Evolutionary conservation across 1,284 basidiomycete genomes (phyloP), one percentile per base, ranked within the genome.

Genomic region (Moesziomyces globuligerus): DNA sequence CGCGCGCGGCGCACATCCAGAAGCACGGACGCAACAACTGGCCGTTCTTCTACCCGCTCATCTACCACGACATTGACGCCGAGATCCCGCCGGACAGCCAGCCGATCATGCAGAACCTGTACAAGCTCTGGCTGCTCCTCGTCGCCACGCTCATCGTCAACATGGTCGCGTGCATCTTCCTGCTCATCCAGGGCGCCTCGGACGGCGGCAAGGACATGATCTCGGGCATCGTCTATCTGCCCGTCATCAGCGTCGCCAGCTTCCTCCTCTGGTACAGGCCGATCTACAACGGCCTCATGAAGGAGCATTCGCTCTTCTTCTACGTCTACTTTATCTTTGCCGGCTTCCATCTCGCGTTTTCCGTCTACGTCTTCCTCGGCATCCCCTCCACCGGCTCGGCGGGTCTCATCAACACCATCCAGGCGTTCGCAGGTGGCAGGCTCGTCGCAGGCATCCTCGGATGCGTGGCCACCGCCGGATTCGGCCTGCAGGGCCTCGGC

Each of bases 211-310:
- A 88, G 74, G 92, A 93, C 82, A 85, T 93, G 49, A 89, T 94
- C 72, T 56, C 55, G 20, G 64, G 65, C 29, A 88, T 75, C 80
- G 92, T 93, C 54, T 96, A 97, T 82, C 72, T 94, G 40, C 86
- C 92, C 48, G 85, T 97, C 62, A 95, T 98, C 80, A 85, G 88
- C 7, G 84, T 88, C 41, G 83, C 89, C 41, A 93, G 93, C 32
- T 97, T 97, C 85, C 85, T 95, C 71, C 86, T 93, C 54, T 97
- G 94, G 93, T 81, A 80, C 58, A 48, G 93, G 77, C 94, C 95
- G 3, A 90, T 95, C 79, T 98, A 98, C 86, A 94, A 95, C 76
- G 94, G 91, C 45, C 94, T 93, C 85, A 93, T 93, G 90, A 95
- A 96, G 87, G 93, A 90, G 60, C 82, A 72, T 76, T 72, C 79